phyloP scores from a whole-genome alignment of 371 early-diverging fungal genomes.

The Mucor plumbeus region DNA sequence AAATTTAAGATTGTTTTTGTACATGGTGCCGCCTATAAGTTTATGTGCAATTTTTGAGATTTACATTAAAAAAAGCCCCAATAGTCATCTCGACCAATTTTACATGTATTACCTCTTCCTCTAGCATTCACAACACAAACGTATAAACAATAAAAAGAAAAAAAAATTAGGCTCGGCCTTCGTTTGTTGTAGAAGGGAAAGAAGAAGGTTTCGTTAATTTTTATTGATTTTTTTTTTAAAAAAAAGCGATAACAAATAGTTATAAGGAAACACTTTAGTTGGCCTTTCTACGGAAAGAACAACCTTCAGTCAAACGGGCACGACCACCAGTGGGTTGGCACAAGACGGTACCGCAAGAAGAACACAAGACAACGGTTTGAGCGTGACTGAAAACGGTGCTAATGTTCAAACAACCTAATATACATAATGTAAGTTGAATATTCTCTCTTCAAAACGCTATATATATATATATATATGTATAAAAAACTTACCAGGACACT shows the following conservation, averaged over 20 bases:
- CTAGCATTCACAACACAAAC: too few relatives aligned
- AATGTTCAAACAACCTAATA: slow-evolving; percentile 91
- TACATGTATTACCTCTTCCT: too few relatives aligned
- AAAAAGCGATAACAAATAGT: slow-evolving; percentile 10
- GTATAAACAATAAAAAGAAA: neutral
- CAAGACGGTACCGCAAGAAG: slow-evolving; percentile 94
- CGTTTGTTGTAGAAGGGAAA: slow-evolving; percentile 5
- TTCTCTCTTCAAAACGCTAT: neutral
- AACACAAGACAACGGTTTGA: slow-evolving; percentile 97
- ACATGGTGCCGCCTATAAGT: too few relatives aligned
- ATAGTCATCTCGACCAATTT: too few relatives aligned
- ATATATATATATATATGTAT: too few relatives aligned
- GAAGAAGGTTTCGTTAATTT: slow-evolving; percentile 5
- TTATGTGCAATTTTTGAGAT: too few relatives aligned
- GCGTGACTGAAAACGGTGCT: slow-evolving; percentile 99
- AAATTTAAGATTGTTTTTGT: too few relatives aligned
- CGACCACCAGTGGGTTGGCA: slow-evolving; percentile 99
- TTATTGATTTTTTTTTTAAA: slow-evolving; percentile 20
- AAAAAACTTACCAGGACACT: slow-evolving; percentile 93
- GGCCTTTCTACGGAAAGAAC: slow-evolving; percentile 61
- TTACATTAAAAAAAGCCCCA: too few relatives aligned
- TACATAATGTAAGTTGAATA: neutral
- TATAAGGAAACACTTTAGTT: slow-evolving; percentile 38
- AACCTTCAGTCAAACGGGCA: slow-evolving; percentile 94
- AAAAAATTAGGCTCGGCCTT: slow-evolving; percentile 13